Conservation (phyloP, 352 stramenopile genomes). For the Phytophthora chlamydospora region DNA sequence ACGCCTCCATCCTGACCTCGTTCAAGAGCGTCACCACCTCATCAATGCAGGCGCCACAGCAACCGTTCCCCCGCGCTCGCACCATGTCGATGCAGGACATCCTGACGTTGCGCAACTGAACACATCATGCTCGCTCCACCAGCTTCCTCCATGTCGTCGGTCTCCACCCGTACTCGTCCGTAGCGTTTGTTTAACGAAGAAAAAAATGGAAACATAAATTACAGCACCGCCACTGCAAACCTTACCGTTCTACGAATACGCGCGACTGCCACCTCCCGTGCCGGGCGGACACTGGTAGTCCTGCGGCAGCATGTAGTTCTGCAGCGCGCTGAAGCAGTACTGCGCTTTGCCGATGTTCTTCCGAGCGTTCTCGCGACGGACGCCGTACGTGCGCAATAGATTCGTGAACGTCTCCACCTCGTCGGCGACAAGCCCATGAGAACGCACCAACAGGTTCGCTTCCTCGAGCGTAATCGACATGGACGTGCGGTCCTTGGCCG, state of each 20-base stretch:
- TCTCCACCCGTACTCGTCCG: slow-evolving; percentile 12
- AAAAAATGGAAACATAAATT: slow-evolving; percentile 40
- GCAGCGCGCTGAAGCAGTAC: slow-evolving; percentile 83
- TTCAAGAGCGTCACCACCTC: slow-evolving; percentile 57
- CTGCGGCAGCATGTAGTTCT: slow-evolving; percentile 83
- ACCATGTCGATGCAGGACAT: slow-evolving; percentile 85
- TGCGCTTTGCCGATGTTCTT: slow-evolving; percentile 89
- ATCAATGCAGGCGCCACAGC: slow-evolving; percentile 11
- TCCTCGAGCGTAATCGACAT: slow-evolving; percentile 97
- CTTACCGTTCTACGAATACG: slow-evolving; percentile 52
- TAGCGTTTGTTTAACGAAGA: slow-evolving; percentile 26
- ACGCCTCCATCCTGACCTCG: slow-evolving; percentile 71
- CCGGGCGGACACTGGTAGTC: slow-evolving; percentile 86
- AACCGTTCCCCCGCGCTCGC: slow-evolving; percentile 26
- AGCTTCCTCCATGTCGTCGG: slow-evolving; percentile 4
- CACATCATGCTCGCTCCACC: slow-evolving; percentile 5
- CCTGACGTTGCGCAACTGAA: slow-evolving; percentile 43
- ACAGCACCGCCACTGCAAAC: slow-evolving; percentile 8
- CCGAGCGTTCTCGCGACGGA: slow-evolving; percentile 83
- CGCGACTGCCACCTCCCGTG: slow-evolving; percentile 70
- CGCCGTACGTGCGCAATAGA: slow-evolving; percentile 74
- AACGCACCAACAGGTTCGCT: slow-evolving; percentile 66
- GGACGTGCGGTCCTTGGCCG: slow-evolving; percentile 96
- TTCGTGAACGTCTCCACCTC: slow-evolving; percentile 67
- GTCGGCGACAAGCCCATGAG: slow-evolving; percentile 56